These are phyloP conservation scores for Candida krabiensis DNA, from an alignment of 805 yeast genomes.

Conservation along the genomic window DNA sequence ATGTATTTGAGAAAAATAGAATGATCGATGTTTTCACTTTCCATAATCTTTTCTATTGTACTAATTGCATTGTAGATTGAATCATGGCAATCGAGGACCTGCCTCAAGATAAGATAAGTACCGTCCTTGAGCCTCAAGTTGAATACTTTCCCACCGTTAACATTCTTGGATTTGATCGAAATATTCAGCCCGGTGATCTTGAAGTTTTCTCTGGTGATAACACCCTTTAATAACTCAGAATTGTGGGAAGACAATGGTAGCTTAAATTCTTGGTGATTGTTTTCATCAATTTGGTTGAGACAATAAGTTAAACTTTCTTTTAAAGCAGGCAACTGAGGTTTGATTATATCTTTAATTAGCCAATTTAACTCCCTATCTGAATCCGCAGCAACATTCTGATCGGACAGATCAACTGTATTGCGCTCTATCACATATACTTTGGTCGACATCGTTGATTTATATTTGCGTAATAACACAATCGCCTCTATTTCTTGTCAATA, in stretches of 20 bases:
- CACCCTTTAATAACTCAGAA: slow-evolving; percentile 59
- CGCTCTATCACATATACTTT: slow-evolving; percentile 22
- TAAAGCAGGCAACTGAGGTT: slow-evolving; percentile 48
- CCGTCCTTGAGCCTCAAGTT: slow-evolving; percentile 39
- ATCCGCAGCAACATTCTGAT: slow-evolving; percentile 10
- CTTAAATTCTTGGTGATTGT: slow-evolving; percentile 43
- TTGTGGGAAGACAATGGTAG: slow-evolving; percentile 58
- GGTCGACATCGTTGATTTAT: too few relatives aligned
- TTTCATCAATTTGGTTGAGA: slow-evolving; percentile 36
- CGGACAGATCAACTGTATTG: too few relatives aligned
- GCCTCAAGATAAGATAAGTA: slow-evolving; percentile 40
- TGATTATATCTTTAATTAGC: slow-evolving; percentile 47
- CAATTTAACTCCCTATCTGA: slow-evolving; percentile 38
- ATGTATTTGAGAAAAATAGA: slow-evolving; percentile 23
- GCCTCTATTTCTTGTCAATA: too few relatives aligned
- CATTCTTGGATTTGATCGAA: slow-evolving; percentile 34
- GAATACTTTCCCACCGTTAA: slow-evolving; percentile 42
- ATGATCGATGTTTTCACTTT: slow-evolving; percentile 21
- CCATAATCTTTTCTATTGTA: slow-evolving; percentile 37
- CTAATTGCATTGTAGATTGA: slow-evolving; percentile 43
- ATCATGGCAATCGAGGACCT: slow-evolving; percentile 38
- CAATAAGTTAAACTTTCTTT: slow-evolving; percentile 44
- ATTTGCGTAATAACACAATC: too few relatives aligned
- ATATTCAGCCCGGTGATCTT: slow-evolving; percentile 50
- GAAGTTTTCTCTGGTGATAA: slow-evolving; percentile 54